Conservation (phyloP, 2,329 filamentous ascomycete species). For the Falciphora oryzae region DNA sequence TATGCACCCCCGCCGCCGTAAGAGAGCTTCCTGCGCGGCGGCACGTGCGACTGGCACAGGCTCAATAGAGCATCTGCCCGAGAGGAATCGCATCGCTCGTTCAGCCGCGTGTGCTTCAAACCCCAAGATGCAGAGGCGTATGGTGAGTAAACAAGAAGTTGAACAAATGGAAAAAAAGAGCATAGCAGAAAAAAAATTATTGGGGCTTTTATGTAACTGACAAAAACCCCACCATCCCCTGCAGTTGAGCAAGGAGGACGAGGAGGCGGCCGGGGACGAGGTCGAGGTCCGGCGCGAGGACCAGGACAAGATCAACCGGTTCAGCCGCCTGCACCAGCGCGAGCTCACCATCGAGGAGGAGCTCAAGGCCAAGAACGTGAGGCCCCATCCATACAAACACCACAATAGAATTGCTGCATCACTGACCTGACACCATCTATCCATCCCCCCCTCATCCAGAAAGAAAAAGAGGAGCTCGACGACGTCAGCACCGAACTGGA, state of each 20-base stretch:
- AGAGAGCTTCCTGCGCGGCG: no score
- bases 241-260: constrained; percentile 91
- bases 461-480: constrained; percentile 97
- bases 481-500: constrained; percentile 89
- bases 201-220: no score
- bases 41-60: no score
- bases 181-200: no score
- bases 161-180: neutral
- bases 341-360: constrained; percentile 75
- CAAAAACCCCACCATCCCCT: constrained; percentile 14
- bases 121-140: constrained; percentile 47
- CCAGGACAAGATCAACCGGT: constrained; percentile 98
- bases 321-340: constrained; percentile 88
- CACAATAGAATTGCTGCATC: no score
- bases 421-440: neutral
- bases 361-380: constrained; percentile 69
- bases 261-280: constrained; percentile 72
- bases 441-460: constrained; percentile 46
- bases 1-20: no score
- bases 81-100: no score
- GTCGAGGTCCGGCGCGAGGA: constrained; percentile 93
- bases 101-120: no score
- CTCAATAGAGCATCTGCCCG: no score
- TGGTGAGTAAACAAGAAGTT: constrained; percentile 38
- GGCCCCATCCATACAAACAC: no score